phyloP scores from a whole-genome alignment of 352 stramenopile species.

The Phytophthora ramorum region DNA sequence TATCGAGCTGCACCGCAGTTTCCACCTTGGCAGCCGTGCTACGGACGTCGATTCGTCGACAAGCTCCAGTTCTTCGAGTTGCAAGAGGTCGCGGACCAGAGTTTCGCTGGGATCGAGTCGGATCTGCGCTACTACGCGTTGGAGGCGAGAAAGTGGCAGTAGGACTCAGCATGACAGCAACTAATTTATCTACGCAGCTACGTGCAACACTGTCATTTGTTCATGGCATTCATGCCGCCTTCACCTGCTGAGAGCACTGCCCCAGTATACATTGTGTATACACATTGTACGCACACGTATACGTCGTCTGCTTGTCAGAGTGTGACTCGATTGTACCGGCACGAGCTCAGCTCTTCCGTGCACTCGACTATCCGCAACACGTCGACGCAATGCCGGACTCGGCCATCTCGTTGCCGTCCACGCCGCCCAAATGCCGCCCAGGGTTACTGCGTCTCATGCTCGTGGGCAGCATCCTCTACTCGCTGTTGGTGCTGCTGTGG shows the following conservation, averaged over 20 bases:
- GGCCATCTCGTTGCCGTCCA: slow-evolving; percentile 5
- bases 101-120: slow-evolving; percentile 24
- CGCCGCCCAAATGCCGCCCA: slow-evolving; percentile 27
- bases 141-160: neutral
- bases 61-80: slow-evolving; percentile 23
- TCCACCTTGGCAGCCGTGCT: slow-evolving; percentile 61
- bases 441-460: slow-evolving; percentile 27
- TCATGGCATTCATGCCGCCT: too few species aligned
- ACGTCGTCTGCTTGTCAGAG: slow-evolving; percentile 12
- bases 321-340: neutral
- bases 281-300: neutral
- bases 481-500: slow-evolving; percentile 7
- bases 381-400: slow-evolving; percentile 23
- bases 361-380: slow-evolving; percentile 16
- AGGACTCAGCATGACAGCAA: neutral
- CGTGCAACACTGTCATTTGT: too few species aligned
- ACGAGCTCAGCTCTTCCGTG: slow-evolving; percentile 4
- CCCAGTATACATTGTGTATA: too few species aligned
- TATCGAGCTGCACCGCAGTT: slow-evolving; percentile 48
- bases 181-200: too few species aligned
- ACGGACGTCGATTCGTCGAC: slow-evolving; percentile 39
- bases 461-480: slow-evolving; percentile 28
- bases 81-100: slow-evolving; percentile 21
- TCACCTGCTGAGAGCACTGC: too few species aligned
- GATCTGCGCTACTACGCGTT: neutral